These are phyloP conservation scores for Hypoxylon crocopeplum DNA, from an alignment of 495 filamentous ascomycete species.

Conservation along the genomic window DNA sequence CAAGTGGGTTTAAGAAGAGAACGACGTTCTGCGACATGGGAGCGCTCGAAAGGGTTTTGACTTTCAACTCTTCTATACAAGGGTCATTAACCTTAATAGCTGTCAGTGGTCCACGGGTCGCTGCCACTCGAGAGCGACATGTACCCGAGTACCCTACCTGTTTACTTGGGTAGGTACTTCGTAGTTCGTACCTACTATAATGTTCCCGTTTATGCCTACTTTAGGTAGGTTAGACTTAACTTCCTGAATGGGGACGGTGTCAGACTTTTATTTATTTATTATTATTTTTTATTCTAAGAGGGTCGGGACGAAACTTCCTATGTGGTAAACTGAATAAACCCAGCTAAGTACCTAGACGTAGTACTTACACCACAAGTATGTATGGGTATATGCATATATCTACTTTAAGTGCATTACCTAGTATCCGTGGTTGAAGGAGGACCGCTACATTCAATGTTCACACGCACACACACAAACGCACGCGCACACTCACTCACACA, in stretches of 20 bases:
- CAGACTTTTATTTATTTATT: constrained; percentile 10
- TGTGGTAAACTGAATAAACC: constrained; percentile 2
- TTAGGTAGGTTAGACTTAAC: constrained; percentile 33
- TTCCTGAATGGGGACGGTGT: constrained; percentile 35
- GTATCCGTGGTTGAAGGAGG: background rate
- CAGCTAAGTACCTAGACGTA: constrained; percentile 11
- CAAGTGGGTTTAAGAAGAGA: constrained; percentile 12
- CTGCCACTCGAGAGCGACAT: no score
- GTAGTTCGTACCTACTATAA: background rate
- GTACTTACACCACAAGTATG: constrained; percentile 8
- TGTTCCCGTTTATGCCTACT: constrained; percentile 8
- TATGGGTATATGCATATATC: constrained; percentile 18
- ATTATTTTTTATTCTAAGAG: constrained; percentile 1
- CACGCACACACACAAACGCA: constrained; percentile 10
- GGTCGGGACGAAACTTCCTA: constrained; percentile 22
- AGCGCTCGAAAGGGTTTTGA: constrained; percentile 1
- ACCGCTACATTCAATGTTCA: background rate
- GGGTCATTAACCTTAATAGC: constrained; percentile 30
- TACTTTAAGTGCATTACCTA: constrained; percentile 1
- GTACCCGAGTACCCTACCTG: no score
- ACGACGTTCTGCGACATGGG: constrained; percentile 24
- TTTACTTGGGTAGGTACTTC: no score
- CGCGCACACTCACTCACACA: background rate
- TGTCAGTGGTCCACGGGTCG: no score
- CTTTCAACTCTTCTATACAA: no score